These are phyloP conservation scores for Suillus plorans DNA, from an alignment of 768 basidiomycete species.

Conservation along the genomic window DNA sequence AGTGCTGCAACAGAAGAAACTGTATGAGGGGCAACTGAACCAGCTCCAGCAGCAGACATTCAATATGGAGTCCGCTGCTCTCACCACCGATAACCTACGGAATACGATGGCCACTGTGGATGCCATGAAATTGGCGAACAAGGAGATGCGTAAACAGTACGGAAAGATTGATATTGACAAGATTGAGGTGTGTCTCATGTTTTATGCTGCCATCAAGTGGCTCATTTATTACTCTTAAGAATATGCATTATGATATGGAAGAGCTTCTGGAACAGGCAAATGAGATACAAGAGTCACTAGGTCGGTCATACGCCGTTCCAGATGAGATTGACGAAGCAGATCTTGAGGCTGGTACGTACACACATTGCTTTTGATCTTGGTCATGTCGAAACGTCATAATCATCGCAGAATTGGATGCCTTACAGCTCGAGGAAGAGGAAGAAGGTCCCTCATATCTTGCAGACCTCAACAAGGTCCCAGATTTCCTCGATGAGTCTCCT, in stretches of 20 bases:
- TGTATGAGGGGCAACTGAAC: slow-evolving; percentile 91
- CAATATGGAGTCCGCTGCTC: slow-evolving; percentile 96
- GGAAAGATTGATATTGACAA: slow-evolving; percentile 97
- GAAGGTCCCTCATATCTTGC: slow-evolving; percentile 87
- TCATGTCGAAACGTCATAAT: slow-evolving; percentile 5
- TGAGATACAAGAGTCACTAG: slow-evolving; percentile 94
- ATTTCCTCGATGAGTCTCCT: slow-evolving; percentile 90
- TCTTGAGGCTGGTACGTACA: slow-evolving; percentile 81
- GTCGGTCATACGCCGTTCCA: slow-evolving; percentile 92
- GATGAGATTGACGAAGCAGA: slow-evolving; percentile 98
- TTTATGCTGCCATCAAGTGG: not conserved
- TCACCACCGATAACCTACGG: slow-evolving; percentile 95
- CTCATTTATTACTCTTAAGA: slow-evolving; percentile 43
- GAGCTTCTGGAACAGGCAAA: slow-evolving; percentile 96
- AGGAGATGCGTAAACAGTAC: slow-evolving; percentile 95
- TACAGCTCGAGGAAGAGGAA: slow-evolving; percentile 89
- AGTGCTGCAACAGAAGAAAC: slow-evolving; percentile 90
- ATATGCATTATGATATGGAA: slow-evolving; percentile 97
- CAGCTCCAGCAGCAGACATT: slow-evolving; percentile 94
- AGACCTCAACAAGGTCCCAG: slow-evolving; percentile 84
- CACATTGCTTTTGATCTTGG: not conserved
- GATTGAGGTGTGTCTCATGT: slow-evolving; percentile 73
- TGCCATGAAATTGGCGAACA: slow-evolving; percentile 94
- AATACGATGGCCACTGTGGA: slow-evolving; percentile 99
- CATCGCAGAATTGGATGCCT: slow-evolving; percentile 82